Base-by-base conservation (phyloP, 2,329 filamentous ascomycete species). In the Alternaria ethzedia region DNA sequence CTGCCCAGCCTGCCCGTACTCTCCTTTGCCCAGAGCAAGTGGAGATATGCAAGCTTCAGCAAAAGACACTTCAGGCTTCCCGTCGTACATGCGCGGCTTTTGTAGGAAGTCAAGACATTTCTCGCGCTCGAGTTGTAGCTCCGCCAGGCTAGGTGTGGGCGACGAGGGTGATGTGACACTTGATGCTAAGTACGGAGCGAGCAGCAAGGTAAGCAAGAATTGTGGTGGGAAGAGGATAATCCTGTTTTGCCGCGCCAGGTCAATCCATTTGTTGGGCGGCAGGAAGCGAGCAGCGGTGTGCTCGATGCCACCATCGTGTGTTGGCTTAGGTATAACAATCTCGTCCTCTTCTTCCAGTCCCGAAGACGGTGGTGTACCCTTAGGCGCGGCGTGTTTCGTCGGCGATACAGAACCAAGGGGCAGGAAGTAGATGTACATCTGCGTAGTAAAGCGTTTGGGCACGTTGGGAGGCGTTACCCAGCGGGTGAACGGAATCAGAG, bases 371-470 rank as follows among this genome's bases (percentile, higher is more conserved):
- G 69, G 83, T 6, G 69, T 70, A 26, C 57, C 59, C n/a, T 47
- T 36, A 11, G 74, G 80, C 70, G 65, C 71, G 30, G 71, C 74
- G 6, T 78, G 67, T 6, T 76, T 76, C 45, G 75, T 73, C 0
- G 77, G 71, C 8, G 73, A 72, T 1, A 63, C 50, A 13, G 81
- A 78, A 11, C 70, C 67, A 6, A 90, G 81, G 0, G 94, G 94
- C 3, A 97, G 85, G 79, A 96, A 90, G 80, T 97, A 97, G 11
- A 98, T 79, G 81, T 98, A 99, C 95, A 98, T 98, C 77, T 97
- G 94, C 1, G 95, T 97, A 0, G 92, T 93, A 82, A 96, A 99
- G 49, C 96, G 87, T 71, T 90, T 93, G 0, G 89, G 87, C 2
- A 90, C 83, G 65, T 87, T 88, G 0, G 84, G 80, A 0, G 95